phyloP scores from a whole-genome alignment of 1,284 basidiomycete genomes.

The Moesziomyces antarcticus region DNA sequence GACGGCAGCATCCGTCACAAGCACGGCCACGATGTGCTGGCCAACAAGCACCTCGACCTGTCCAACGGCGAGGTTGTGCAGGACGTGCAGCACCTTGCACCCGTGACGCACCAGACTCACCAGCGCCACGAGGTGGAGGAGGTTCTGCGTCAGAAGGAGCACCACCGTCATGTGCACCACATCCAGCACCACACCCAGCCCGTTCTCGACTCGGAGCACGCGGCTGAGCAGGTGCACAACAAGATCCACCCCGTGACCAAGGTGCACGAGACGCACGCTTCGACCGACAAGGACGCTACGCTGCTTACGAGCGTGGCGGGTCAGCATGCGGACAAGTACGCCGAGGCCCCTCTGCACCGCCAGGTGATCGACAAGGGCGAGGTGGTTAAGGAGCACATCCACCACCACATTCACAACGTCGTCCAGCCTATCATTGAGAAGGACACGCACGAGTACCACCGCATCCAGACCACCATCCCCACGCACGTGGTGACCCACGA shows the following conservation, averaged over 20 bases:
- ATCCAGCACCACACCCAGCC: conserved; percentile 68
- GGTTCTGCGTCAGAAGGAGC: conserved; percentile 65
- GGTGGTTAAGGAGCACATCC: conserved; percentile 61
- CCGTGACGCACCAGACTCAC: conserved; percentile 61
- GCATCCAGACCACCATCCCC: conserved; percentile 64
- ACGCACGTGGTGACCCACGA: conserved; percentile 62
- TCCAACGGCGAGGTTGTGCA: conserved; percentile 62
- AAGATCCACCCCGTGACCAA: conserved; percentile 60
- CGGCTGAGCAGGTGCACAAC: conserved; percentile 56
- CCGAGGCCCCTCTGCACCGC: conserved; percentile 56
- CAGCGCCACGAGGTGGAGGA: conserved; percentile 68
- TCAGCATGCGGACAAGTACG: conserved; percentile 53
- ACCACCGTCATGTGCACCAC: conserved; percentile 67
- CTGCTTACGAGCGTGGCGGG: conserved; percentile 64
- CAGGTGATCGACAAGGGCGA: conserved; percentile 67
- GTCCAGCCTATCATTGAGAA: conserved; percentile 67
- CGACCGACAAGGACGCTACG: conserved; percentile 66
- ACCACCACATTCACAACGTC: conserved; percentile 68
- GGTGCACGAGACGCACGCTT: conserved; percentile 63
- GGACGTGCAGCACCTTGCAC: conserved; percentile 67
- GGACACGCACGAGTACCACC: conserved; percentile 67
- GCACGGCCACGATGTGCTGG: conserved; percentile 36
- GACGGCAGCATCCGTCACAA: conserved; percentile 49
- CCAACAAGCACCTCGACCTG: conserved; percentile 56
- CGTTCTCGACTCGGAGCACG: conserved; percentile 65